phyloP scores from a whole-genome alignment of 305 asterid species.

The Fraxinus greggii region DNA sequence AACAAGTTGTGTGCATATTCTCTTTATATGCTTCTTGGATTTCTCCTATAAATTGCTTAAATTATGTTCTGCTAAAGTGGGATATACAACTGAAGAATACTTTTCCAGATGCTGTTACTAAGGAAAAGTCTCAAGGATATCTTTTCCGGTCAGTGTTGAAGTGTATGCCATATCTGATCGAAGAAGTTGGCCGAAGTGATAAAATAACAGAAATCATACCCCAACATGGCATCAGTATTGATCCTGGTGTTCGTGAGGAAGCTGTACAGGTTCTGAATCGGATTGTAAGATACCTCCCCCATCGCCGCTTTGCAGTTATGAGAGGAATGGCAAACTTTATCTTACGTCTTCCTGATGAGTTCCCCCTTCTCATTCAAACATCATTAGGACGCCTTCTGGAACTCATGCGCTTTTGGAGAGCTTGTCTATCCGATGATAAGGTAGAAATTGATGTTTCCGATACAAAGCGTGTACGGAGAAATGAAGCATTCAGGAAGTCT shows the following conservation, averaged over 20 bases:
- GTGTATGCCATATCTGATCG: conserved; percentile 98
- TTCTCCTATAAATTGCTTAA: conserved; percentile 23
- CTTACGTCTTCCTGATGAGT: conserved; percentile 93
- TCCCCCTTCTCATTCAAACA: conserved; percentile 98
- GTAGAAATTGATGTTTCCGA: conserved; percentile 56
- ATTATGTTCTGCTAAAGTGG: conserved; percentile 20
- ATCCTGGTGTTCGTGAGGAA: conserved; percentile 99
- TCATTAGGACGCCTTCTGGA: conserved; percentile 97
- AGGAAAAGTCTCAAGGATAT: conserved; percentile 97
- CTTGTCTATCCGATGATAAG: conserved; percentile 78
- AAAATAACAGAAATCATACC: conserved; percentile 97
- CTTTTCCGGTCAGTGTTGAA: conserved; percentile 94
- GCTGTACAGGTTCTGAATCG: conserved; percentile 96
- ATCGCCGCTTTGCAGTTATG: conserved; percentile 98
- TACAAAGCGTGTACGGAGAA: conserved; percentile 75
- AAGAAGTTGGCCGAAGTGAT: conserved; percentile 98
- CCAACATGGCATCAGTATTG: conserved; percentile 97
- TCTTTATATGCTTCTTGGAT: conserved; percentile 25
- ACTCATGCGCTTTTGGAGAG: conserved; percentile 98
- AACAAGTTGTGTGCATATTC: conserved; percentile 18
- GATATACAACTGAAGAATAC: conserved; percentile 34
- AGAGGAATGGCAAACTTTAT: conserved; percentile 96
- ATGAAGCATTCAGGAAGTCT: conserved; percentile 85
- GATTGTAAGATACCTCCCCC: conserved; percentile 88
- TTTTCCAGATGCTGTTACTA: conserved; percentile 83